Evolutionary conservation across 1,284 basidiomycete genomes (phyloP).

Genomic region (Sanghuangporus baumii): DNA sequence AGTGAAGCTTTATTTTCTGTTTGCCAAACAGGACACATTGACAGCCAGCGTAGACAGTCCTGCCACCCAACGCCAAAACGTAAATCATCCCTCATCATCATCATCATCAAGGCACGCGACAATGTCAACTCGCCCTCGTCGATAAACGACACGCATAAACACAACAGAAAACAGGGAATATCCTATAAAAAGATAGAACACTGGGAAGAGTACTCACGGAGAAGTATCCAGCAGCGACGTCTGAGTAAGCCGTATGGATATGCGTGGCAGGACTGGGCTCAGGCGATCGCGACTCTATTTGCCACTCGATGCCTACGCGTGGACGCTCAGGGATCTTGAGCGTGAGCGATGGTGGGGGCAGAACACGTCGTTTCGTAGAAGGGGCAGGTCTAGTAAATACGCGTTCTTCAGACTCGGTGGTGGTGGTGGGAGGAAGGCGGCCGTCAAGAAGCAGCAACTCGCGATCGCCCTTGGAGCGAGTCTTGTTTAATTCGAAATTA

Average conservation of each 20-base stretch:
- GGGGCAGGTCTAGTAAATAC: background rate
- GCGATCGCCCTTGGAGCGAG: background rate
- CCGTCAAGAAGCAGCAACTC: background rate
- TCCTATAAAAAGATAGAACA: background rate
- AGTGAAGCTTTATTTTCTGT: background rate
- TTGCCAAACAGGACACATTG: background rate
- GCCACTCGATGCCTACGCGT: background rate
- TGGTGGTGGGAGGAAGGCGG: background rate
- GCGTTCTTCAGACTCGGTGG: background rate
- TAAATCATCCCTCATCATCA: background rate
- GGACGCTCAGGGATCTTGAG: background rate
- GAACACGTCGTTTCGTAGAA: background rate
- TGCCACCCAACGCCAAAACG: background rate
- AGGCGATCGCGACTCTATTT: background rate
- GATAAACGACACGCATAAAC: background rate
- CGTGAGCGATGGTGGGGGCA: background rate
- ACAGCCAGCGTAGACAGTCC: background rate
- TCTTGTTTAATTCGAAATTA: background rate
- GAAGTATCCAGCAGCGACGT: slow-evolving; percentile 7
- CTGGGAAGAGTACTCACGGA: background rate
- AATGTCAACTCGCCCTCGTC: background rate
- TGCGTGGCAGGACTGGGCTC: background rate
- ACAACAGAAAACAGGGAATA: background rate
- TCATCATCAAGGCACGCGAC: background rate
- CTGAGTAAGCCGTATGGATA: slow-evolving; percentile 2